These are phyloP conservation scores for Phaffia rhodozyma DNA, from an alignment of 1,284 basidiomycete genomes.

Conservation along the genomic window DNA sequence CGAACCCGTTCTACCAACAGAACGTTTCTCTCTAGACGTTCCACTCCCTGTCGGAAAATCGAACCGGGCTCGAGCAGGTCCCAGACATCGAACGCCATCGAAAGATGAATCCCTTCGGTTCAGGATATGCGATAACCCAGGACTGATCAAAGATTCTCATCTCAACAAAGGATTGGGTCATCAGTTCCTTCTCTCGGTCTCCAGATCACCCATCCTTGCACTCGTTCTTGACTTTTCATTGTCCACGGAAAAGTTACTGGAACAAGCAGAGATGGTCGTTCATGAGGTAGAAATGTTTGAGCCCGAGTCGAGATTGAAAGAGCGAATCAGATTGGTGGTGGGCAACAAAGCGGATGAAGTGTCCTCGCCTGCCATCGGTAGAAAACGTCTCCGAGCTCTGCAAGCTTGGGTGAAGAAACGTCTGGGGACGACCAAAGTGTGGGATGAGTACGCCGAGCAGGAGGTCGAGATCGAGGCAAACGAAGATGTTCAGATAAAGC, in stretches of 20 bases:
- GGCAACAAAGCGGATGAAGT: constrained; percentile 91
- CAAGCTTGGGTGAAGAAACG: constrained; percentile 44
- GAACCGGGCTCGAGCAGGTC: not conserved
- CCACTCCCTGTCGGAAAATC: not conserved
- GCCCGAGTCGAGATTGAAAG: constrained; percentile 53
- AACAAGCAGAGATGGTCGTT: constrained; percentile 60
- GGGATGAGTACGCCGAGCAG: constrained; percentile 9
- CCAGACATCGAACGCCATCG: not conserved
- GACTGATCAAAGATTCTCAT: constrained; percentile 71
- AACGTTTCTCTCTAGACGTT: not conserved
- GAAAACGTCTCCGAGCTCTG: constrained; percentile 37
- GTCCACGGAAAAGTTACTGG: constrained; percentile 60
- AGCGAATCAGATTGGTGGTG: constrained; percentile 64
- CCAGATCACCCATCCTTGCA: constrained; percentile 75
- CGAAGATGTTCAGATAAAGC: constrained; percentile 15
- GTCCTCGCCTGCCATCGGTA: constrained; percentile 34
- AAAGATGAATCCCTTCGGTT: constrained; percentile 61
- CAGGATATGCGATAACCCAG: constrained; percentile 95
- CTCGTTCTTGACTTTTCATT: constrained; percentile 82
- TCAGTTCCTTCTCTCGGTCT: constrained; percentile 84
- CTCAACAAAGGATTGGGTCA: constrained; percentile 87
- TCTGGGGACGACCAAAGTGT: not conserved
- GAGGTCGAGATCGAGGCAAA: not conserved
- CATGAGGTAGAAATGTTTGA: constrained; percentile 58
- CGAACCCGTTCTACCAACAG: constrained; percentile 1